Evolutionary conservation across 345 rosid species (phyloP), one percentile per base, ranked within the genome.

Genomic region (Mallotus nudiflorus): DNA sequence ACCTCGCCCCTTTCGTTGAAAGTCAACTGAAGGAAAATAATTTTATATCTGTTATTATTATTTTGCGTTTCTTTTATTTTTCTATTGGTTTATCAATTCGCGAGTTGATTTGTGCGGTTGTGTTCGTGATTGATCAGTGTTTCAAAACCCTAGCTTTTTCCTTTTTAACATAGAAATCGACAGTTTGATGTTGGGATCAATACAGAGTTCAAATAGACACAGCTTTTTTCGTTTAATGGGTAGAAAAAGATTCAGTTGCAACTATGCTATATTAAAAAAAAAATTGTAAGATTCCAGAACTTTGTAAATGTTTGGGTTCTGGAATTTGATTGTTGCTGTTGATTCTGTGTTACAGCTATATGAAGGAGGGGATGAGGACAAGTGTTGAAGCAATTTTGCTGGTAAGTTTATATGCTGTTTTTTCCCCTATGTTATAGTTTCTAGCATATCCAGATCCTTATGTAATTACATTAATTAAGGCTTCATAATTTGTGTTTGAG

Each of bases 341-440:
- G 0, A 48, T 73, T 67, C 29, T 54, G 62, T 57, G 33, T 73
- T 77, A 70, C 85, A 94, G 98, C 73, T 96, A 94, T 66, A 88
- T 85, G 96, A 90, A 95, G 71, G 99, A 95, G 65, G 99, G 99
- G 45, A 91, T 95, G 99, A 86, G 97, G 81, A 88, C 97, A 5
- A 92, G 97, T 27, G 97, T 95, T 12, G 97, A 92, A 68, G 99
- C 91, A 52, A 90, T 95, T 83, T 81, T 95, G 58, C 88, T 90
- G 97, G 99, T 92, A 81, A 57, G 83, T 39, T 57, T 33, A 14
- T 33, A 28, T 51, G 29, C n/a, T n/a, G n/a, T n/a, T 4, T 31
- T 11, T 35, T 40, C 2, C 54, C 24, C 25, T 48, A n/a, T n/a
- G n/a, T n/a, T n/a, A n/a, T n/a, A n/a, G n/a, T n/a, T n/a, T n/a